Evolutionary conservation across 805 yeast species (phyloP), one percentile per base, ranked within the genome.

Genomic region (Suhomyces faveliae): DNA sequence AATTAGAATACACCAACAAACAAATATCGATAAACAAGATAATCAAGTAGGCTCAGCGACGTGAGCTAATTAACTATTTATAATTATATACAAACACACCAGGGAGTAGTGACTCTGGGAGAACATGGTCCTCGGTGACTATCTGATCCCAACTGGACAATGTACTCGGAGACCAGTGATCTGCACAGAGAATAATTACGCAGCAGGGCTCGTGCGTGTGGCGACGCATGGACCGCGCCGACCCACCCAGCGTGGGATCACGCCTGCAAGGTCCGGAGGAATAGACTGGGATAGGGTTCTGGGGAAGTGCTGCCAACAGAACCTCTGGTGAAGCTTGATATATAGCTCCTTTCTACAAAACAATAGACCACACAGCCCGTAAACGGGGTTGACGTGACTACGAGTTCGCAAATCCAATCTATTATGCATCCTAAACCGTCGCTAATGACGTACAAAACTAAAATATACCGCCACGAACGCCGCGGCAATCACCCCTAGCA

Each of bases 401-500:
- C 37, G 9, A 24, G n/a, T n/a, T n/a, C 7, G 30, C 30, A 33
- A 30, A 11, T 17, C 21, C 27, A 7, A 33, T 33, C 37, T 33
- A 15, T 7, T 24, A 33, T 33, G 21, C 37, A 17, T 33, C 10
- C 17, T 15, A 13, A 33, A 15, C 27, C 21, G 21, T 33, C 37
- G 13, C 35, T 30, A 33, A 33, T 33, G 21, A 17, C 54, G 52
- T 38, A 49, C 35, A n/a, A 55, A 39, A 22, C 57, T 56, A 25
- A 56, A 57, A 47, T 60, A 65, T 7, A 60, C 67, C 10, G 70
- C 72, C 33, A 67, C 50, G 8, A 61, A 54, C 7, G 68, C 71
- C 13, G 72, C 70, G 25, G 66, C 49, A 7, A 61, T 51, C 23
- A 69, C 66, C 6, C 73, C 72, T 20, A 62, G 53, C 15, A 62